A percentile compares a stretch with the other conserved stretches of the same genome.
These are phyloP conservation scores for Epichloe gansuensis DNA, from an alignment of 2,329 filamentous ascomycete genomes.

Conservation along the genomic window DNA sequence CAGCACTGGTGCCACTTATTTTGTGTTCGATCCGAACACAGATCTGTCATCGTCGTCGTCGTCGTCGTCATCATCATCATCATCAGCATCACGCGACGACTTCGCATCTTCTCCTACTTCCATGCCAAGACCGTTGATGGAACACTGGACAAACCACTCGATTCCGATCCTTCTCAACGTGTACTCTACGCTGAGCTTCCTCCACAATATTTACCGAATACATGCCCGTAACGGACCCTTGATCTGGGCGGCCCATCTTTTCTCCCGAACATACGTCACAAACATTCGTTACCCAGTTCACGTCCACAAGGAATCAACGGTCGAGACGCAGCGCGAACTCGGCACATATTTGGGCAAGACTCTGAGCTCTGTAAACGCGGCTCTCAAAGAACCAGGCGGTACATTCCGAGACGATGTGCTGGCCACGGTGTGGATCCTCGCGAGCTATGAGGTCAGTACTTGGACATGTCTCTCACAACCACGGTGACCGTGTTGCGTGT, in stretches of 20 bases:
- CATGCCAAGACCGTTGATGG: slow-evolving; percentile 14
- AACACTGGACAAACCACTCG: slow-evolving; percentile 27
- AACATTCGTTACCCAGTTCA: slow-evolving; percentile 22
- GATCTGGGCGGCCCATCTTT: slow-evolving; percentile 27
- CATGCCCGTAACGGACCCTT: slow-evolving; percentile 20
- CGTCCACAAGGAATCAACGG: slow-evolving; percentile 13
- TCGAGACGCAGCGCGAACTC: slow-evolving; percentile 19
- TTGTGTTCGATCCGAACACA: slow-evolving; percentile 3
- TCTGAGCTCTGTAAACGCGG: slow-evolving; percentile 24
- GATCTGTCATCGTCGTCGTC: not conserved
- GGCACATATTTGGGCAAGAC: slow-evolving; percentile 24
- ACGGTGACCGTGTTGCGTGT: not conserved
- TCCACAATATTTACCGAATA: slow-evolving; percentile 17
- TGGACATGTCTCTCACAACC: not conserved
- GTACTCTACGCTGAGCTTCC: slow-evolving; percentile 23
- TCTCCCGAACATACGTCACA: slow-evolving; percentile 26
- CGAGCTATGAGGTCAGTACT: slow-evolving; percentile 25
- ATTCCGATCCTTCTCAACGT: slow-evolving; percentile 26
- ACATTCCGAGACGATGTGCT: slow-evolving; percentile 23
- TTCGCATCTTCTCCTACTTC: slow-evolving; percentile 6
- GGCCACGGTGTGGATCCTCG: slow-evolving; percentile 26
- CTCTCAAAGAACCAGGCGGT: slow-evolving; percentile 18
- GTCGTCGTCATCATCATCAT: not conserved
- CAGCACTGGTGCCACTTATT: slow-evolving; percentile 1
- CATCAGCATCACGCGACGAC: not conserved